Evolutionary conservation across 371 early-diverging fungal species (phyloP), one percentile per base, ranked within the genome.

Genomic region (Mortierella sp.): DNA sequence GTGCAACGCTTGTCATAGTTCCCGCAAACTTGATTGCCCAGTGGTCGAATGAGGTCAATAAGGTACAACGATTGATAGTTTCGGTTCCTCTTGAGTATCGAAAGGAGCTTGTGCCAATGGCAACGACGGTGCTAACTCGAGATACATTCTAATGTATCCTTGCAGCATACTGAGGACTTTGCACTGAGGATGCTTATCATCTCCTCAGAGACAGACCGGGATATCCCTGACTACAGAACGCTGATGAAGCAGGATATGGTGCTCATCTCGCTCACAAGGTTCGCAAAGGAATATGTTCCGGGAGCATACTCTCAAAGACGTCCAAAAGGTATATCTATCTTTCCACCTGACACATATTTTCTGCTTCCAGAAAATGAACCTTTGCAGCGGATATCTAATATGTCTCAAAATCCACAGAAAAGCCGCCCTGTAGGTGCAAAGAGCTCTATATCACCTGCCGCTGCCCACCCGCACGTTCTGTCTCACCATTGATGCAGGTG

Each of bases 11-110:
- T 11, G 87, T 92, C 19, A 86, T 92, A 44, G 93, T 94, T 12
- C 94, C 94, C 1, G 88, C 91, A 52, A 90, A 91, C 37, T 70
- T 94, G 24, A 71, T 89, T 3, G 87, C 84, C 17, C 94, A 94
- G 57, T 94, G 93, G 94, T 78, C 78, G 21, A 81, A 80, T 19
- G 93, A 92, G 70, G 83, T 92, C 42, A 89, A 90, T 80, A 92
- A 88, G 80, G 84, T 82, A 47, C 19, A 34, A 23, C 23, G 1
- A 15, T 11, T 44, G 43, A 57, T 14, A 27, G 14, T 21, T 31
- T 32, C 52, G 1, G 23, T 31, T 21, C 3, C 1, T 21, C 31
- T 12, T 14, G 14, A 21, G n/a, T n/a, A n/a, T n/a, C n/a, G n/a
- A n/a, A n/a, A n/a, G n/a, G 23, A 11, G 17, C 24, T 48, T 6